These are phyloP conservation scores for Ogataea nakhonphanomensis DNA, from an alignment of 805 yeast species.

Conservation along the genomic window DNA sequence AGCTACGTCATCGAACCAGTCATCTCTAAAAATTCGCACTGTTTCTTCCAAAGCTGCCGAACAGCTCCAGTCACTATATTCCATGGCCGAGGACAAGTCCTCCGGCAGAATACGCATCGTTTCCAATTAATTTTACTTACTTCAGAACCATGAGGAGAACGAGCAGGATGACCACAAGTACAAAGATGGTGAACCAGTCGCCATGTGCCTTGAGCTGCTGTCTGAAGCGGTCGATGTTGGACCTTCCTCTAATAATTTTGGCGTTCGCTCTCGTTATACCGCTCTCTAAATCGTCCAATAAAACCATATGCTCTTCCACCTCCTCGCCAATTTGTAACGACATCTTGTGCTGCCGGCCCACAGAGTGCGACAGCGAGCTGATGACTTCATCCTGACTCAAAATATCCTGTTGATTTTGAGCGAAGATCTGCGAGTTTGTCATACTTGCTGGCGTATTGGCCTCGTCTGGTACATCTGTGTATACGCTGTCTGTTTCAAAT, in stretches of 20 bases:
- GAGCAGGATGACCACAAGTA: slow-evolving; percentile 41
- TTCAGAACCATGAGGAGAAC: slow-evolving; percentile 41
- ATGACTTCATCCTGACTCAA: slow-evolving; percentile 45
- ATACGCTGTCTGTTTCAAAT: not conserved
- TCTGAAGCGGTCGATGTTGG: slow-evolving; percentile 38
- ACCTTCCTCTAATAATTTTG: slow-evolving; percentile 39
- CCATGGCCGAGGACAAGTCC: slow-evolving; percentile 8
- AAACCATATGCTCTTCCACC: slow-evolving; percentile 44
- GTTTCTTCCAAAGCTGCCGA: slow-evolving; percentile 9
- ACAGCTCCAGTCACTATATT: slow-evolving; percentile 7
- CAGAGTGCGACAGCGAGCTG: slow-evolving; percentile 38
- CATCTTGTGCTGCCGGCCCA: slow-evolving; percentile 42
- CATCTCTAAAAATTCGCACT: slow-evolving; percentile 10
- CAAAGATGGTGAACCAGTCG: slow-evolving; percentile 46
- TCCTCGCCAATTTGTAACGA: slow-evolving; percentile 47
- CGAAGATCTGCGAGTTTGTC: slow-evolving; percentile 32
- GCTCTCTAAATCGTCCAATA: slow-evolving; percentile 48
- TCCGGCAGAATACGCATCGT: slow-evolving; percentile 8
- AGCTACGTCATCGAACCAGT: slow-evolving; percentile 15
- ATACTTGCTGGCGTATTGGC: slow-evolving; percentile 13
- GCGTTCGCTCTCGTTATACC: slow-evolving; percentile 42
- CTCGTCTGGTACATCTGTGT: not conserved
- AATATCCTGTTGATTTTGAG: slow-evolving; percentile 44
- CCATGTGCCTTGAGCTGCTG: slow-evolving; percentile 44
- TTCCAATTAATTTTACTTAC: slow-evolving; percentile 11